Conservation (phyloP, 2,329 filamentous ascomycete species). For the Colletotrichum musicola region DNA sequence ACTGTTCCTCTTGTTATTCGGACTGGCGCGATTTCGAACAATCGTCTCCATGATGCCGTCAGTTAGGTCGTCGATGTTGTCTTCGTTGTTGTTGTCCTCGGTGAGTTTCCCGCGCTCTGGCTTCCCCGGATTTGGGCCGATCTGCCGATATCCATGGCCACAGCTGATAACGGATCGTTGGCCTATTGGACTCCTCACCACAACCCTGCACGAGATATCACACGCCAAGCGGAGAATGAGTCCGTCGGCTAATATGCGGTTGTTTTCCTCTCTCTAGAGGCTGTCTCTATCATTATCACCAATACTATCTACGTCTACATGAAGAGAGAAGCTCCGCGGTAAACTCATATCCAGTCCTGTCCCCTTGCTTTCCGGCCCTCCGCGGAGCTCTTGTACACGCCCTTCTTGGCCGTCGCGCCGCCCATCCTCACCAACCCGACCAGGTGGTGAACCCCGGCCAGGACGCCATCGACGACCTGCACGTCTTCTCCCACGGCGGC, state of each 20-base stretch:
- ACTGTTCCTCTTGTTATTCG: slow-evolving; percentile 14
- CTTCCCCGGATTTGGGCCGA: slow-evolving; percentile 11
- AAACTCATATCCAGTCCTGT: slow-evolving; percentile 28
- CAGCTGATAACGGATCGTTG: slow-evolving; percentile 18
- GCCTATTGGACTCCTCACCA: slow-evolving; percentile 23
- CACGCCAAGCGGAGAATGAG: not conserved
- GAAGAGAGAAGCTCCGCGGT: not conserved
- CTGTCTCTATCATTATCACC: not conserved
- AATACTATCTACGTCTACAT: too few relatives aligned
- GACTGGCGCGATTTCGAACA: not conserved
- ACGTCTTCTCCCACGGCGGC: slow-evolving; percentile 27
- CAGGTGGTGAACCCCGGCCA: slow-evolving; percentile 30
- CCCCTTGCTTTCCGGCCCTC: slow-evolving; percentile 30
- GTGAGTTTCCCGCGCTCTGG: slow-evolving; percentile 19
- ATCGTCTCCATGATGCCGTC: slow-evolving; percentile 25
- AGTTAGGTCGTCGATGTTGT: not conserved
- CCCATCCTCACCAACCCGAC: slow-evolving; percentile 31
- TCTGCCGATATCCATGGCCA: not conserved
- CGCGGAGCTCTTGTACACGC: slow-evolving; percentile 27
- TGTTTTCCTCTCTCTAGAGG: not conserved
- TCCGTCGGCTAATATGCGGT: not conserved
- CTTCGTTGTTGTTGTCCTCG: not conserved
- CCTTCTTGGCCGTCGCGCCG: slow-evolving; percentile 25
- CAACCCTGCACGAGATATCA: not conserved
- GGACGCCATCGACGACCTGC: slow-evolving; percentile 28